Evolutionary conservation across 2,329 filamentous ascomycete genomes (phyloP).

Genomic region (Achaetomium macrosporum): DNA sequence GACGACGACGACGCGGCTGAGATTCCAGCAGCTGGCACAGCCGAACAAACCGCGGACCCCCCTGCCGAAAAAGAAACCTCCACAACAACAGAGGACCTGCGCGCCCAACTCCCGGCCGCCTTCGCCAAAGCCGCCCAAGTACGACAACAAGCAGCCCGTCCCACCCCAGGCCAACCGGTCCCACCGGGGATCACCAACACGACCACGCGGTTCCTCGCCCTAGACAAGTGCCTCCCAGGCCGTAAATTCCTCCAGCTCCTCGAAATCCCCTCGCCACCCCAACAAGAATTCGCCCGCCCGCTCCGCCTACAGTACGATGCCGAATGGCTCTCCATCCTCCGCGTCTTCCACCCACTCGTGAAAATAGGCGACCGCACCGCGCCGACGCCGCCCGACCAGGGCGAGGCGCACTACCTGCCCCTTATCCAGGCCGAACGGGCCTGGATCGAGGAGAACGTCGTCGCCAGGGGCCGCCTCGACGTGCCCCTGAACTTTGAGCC

Average conservation of each 20-base stretch:
- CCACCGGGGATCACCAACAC: slow-evolving; percentile 71
- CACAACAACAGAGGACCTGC: slow-evolving; percentile 45
- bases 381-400: slow-evolving; percentile 52
- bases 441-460: slow-evolving; percentile 80
- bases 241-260: slow-evolving; percentile 78
- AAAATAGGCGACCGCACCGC: slow-evolving; percentile 55
- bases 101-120: slow-evolving; percentile 69
- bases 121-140: slow-evolving; percentile 47
- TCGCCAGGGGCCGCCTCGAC: slow-evolving; percentile 52
- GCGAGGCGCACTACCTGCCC: slow-evolving; percentile 61
- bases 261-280: slow-evolving; percentile 53
- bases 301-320: slow-evolving; percentile 70
- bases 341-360: slow-evolving; percentile 66
- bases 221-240: slow-evolving; percentile 83
- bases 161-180: slow-evolving; percentile 54
- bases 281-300: slow-evolving; percentile 14
- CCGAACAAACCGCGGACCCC: slow-evolving; percentile 8
- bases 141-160: slow-evolving; percentile 24
- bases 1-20: slow-evolving; percentile 3
- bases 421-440: slow-evolving; percentile 62
- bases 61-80: neutral
- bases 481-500: slow-evolving; percentile 73
- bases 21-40: neutral
- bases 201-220: slow-evolving; percentile 74
- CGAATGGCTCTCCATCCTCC: slow-evolving; percentile 92